These are phyloP conservation scores for Neurospora sp. DNA, from an alignment of 495 filamentous ascomycete genomes.

Conservation along the genomic window DNA sequence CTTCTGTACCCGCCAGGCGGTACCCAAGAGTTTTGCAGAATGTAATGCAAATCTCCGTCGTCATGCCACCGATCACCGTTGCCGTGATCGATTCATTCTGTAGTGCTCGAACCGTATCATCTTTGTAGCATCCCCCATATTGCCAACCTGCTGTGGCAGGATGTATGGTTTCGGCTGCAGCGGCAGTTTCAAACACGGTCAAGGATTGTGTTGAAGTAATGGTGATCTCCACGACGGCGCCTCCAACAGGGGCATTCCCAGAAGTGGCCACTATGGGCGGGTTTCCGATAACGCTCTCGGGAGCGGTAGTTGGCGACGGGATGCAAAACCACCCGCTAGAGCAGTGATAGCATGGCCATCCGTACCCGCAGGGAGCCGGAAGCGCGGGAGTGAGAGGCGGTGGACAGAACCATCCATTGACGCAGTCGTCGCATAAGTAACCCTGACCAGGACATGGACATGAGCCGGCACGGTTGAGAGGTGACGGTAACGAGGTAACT, in stretches of 20 bases:
- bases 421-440: constrained; percentile 31
- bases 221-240: background rate
- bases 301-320: constrained; percentile 13
- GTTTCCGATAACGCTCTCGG: constrained; percentile 2
- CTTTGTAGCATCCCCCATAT: constrained; percentile 49
- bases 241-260: background rate
- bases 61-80: constrained; percentile 28
- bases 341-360: constrained; percentile 32
- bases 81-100: constrained; percentile 23
- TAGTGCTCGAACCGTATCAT: constrained; percentile 39
- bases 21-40: constrained; percentile 39
- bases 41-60: constrained; percentile 44
- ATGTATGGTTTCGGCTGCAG: constrained; percentile 9
- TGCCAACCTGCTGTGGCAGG: constrained; percentile 33
- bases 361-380: constrained; percentile 31
- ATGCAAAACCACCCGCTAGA: constrained; percentile 31
- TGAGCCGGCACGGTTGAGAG: background rate
- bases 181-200: background rate
- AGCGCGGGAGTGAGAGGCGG: constrained; percentile 29
- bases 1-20: constrained; percentile 49
- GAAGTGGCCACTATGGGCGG: background rate
- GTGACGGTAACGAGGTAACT: background rate
- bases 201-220: constrained; percentile 1
- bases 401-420: constrained; percentile 35
- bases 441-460: constrained; percentile 28